These are phyloP conservation scores for Filosporella fistucella DNA, from an alignment of 495 filamentous ascomycete genomes.

Conservation along the genomic window DNA sequence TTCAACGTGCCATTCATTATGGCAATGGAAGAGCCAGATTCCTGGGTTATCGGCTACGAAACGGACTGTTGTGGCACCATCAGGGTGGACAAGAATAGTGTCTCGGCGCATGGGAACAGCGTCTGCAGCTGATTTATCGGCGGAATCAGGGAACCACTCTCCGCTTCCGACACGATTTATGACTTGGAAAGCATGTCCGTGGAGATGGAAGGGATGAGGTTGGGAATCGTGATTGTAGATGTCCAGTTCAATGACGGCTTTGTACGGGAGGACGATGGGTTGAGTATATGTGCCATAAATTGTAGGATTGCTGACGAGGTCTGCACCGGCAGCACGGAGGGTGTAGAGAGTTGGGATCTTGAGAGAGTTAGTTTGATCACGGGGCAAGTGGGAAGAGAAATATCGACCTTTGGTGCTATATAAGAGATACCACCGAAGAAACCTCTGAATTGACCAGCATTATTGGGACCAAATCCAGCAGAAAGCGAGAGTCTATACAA, in stretches of 20 bases:
- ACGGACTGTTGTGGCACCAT: conserved; percentile 52
- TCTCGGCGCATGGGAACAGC: conserved; percentile 49
- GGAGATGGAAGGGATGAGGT: conserved; percentile 46
- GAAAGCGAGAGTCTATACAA: not conserved
- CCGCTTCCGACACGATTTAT: conserved; percentile 42
- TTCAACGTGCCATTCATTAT: conserved; percentile 77
- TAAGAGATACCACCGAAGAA: conserved; percentile 77
- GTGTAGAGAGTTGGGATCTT: conserved; percentile 72
- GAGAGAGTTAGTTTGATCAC: not conserved
- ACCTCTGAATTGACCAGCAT: conserved; percentile 22
- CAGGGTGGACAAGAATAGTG: conserved; percentile 44
- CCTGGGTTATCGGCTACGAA: conserved; percentile 68
- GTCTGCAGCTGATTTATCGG: conserved; percentile 31
- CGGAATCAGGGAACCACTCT: not conserved
- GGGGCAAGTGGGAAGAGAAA: not conserved
- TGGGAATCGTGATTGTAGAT: conserved; percentile 75
- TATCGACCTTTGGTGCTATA: conserved; percentile 53
- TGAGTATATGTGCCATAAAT: conserved; percentile 71
- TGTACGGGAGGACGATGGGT: conserved; percentile 58
- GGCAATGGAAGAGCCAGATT: conserved; percentile 78
- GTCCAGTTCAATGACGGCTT: conserved; percentile 69
- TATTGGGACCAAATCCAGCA: not conserved
- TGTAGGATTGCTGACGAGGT: conserved; percentile 39
- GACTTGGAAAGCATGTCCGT: conserved; percentile 82
- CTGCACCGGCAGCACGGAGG: conserved; percentile 55